Conservation (phyloP, 768 basidiomycete species). For the Saitozyma sp. region DNA sequence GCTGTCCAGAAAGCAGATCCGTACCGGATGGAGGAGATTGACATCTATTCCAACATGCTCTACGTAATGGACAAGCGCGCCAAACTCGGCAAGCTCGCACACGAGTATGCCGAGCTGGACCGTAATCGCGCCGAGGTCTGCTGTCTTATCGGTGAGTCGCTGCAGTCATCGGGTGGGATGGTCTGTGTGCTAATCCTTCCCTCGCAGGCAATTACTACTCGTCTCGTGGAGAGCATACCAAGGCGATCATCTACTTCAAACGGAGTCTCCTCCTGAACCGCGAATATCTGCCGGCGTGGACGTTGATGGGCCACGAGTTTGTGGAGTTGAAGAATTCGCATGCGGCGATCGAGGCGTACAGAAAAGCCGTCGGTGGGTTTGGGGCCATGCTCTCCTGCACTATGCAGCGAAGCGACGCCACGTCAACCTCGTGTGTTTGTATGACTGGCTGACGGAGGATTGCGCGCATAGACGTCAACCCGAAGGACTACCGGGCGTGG, state of each 20-base stretch:
- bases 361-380: slow-evolving; percentile 82
- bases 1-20: slow-evolving; percentile 77
- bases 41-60: slow-evolving; percentile 93
- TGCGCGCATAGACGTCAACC: slow-evolving; percentile 71
- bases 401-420: not conserved
- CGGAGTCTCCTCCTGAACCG: slow-evolving; percentile 92
- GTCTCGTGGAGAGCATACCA: slow-evolving; percentile 86
- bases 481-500: slow-evolving; percentile 97
- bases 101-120: slow-evolving; percentile 83
- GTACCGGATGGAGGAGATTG: slow-evolving; percentile 87
- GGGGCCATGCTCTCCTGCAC: not conserved
- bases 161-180: not conserved
- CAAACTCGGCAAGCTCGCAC: slow-evolving; percentile 86
- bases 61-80: slow-evolving; percentile 88
- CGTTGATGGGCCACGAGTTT: slow-evolving; percentile 97
- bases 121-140: slow-evolving; percentile 95
- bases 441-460: too few species aligned
- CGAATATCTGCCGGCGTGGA: slow-evolving; percentile 96
- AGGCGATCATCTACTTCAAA: slow-evolving; percentile 92
- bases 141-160: slow-evolving; percentile 79
- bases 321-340: slow-evolving; percentile 99
- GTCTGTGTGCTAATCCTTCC: not conserved
- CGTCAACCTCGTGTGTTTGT: too few species aligned
- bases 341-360: slow-evolving; percentile 96
- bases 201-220: slow-evolving; percentile 92